Evolutionary conservation across 2,329 filamentous ascomycete species (phyloP).

Genomic region (Fusarium udum): DNA sequence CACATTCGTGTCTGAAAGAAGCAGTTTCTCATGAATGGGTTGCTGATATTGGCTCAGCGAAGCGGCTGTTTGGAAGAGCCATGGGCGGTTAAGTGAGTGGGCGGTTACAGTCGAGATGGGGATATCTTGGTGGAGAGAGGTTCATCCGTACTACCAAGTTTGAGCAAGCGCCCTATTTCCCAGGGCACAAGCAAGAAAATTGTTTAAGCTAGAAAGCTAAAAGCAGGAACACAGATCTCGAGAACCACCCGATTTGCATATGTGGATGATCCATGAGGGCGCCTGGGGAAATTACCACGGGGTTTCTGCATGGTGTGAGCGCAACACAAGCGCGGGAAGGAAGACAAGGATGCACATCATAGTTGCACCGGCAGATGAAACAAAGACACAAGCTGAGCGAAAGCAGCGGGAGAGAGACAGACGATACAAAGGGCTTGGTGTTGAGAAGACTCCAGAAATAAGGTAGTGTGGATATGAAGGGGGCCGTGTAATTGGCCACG

Average conservation of each 20-base stretch:
- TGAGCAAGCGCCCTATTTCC: slow-evolving; percentile 38
- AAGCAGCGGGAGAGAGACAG: not conserved
- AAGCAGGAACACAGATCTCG: slow-evolving; percentile 16
- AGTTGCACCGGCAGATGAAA: slow-evolving; percentile 21
- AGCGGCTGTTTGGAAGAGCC: slow-evolving; percentile 56
- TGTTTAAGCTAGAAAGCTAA: not conserved
- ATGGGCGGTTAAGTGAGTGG: slow-evolving; percentile 41
- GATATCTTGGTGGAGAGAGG: slow-evolving; percentile 7
- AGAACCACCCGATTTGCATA: slow-evolving; percentile 42
- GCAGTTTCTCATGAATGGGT: slow-evolving; percentile 52
- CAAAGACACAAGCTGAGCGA: not conserved
- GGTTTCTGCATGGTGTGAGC: slow-evolving; percentile 37
- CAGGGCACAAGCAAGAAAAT: not conserved
- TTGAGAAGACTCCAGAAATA: slow-evolving; percentile 22
- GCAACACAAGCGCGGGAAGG: slow-evolving; percentile 19
- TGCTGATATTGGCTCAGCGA: slow-evolving; percentile 61
- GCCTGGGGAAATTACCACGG: slow-evolving; percentile 43
- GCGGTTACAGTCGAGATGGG: slow-evolving; percentile 34
- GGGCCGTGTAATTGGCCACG: slow-evolving; percentile 28
- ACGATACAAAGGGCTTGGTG: slow-evolving; percentile 20
- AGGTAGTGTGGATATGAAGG: slow-evolving; percentile 16
- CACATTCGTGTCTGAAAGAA: slow-evolving; percentile 59
- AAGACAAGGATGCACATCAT: slow-evolving; percentile 36
- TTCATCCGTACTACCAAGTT: slow-evolving; percentile 26
- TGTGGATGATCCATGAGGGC: slow-evolving; percentile 4